phyloP scores from a whole-genome alignment of 257 asterid genomes.

The Salvia hispanica region DNA sequence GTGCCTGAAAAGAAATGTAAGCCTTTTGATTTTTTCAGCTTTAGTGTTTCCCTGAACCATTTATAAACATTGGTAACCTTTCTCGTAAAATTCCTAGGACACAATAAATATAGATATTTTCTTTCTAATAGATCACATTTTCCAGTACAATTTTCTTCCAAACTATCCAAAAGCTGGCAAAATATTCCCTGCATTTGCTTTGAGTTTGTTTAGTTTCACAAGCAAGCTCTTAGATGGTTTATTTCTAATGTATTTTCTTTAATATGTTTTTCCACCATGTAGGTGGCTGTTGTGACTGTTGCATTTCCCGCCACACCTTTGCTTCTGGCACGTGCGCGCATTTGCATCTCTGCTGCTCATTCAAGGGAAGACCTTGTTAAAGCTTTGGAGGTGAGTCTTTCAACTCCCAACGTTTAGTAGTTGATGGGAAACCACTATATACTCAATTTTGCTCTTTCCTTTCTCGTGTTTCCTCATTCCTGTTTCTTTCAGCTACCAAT shows the following conservation, averaged over 20 bases:
- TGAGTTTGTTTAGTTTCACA: conserved; percentile 4
- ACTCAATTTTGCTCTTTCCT: not conserved
- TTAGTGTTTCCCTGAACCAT: not conserved
- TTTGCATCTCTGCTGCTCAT: conserved; percentile 95
- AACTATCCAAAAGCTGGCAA: conserved; percentile 2
- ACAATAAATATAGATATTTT: not conserved
- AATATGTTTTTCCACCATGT: conserved; percentile 23
- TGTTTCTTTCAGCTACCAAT: not conserved
- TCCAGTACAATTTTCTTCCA: conserved; percentile 2
- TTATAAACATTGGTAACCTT: not conserved
- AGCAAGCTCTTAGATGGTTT: conserved; percentile 12
- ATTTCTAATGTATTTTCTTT: not conserved
- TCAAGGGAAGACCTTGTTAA: conserved; percentile 85
- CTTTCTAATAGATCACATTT: conserved; percentile 17
- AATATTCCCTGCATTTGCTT: conserved; percentile 1
- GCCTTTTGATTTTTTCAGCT: conserved; percentile 27
- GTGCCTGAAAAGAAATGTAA: conserved; percentile 82
- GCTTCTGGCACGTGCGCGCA: conserved; percentile 93
- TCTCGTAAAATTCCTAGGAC: not conserved
- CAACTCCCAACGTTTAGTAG: not conserved
- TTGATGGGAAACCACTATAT: not conserved
- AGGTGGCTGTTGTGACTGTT: conserved; percentile 97
- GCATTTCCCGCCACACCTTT: conserved; percentile 98
- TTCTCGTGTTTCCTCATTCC: not conserved
- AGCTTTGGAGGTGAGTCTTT: conserved; percentile 74